Base-by-base conservation (phyloP, 495 filamentous ascomycete genomes). In the Melanomma pulvis-pyrius region DNA sequence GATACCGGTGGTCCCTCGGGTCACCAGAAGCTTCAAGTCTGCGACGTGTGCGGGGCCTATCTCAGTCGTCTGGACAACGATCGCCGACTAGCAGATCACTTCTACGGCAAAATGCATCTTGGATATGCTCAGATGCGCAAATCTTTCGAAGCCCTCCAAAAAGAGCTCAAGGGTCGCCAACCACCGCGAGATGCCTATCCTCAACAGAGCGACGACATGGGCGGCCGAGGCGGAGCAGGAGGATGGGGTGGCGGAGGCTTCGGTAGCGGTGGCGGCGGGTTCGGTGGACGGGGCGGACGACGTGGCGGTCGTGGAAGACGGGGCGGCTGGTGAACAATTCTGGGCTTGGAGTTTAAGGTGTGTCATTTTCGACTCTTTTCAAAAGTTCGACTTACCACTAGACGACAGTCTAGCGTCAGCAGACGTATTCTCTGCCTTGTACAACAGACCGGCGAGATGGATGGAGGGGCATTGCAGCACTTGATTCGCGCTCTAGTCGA, bases 101-200 rank as follows among this genome's bases (percentile, higher is more conserved):
- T 98, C 77, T 98, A 96, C 75, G 94, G 94, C 30, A 98, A 98
- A 81, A 98, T 98, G 96, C 94, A 98, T 73, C 81, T 98, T 73
- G 94, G 94, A 0, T 98, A 97, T 75, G 93, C 94, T 34, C 90
- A 96, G 79, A 98, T 98, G 94, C 85, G 94, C 67, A 94, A 91
- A 82, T 92, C 90, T 13, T 90, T 82, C 70, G 94, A 96, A 67
- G 80, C 82, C n/a, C 83, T 98, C 60, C 88, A 88, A 59, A 91
- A 91, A 77, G 94, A 98, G 75, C 79, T 96, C 63, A 87, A 90
- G 60, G 88, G 88, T 4, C 76, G 89, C n/a, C 84, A 86, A 15
- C 86, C 88, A 21, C 75, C 79, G 50, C 83, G 89, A 26, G 84
- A 85, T 29, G 17, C 28, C 12, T 52, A 46, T 24, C 4, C 7